Conservation (phyloP, 192 early-diverging fungal genomes). For the Coemansia sp. region DNA sequence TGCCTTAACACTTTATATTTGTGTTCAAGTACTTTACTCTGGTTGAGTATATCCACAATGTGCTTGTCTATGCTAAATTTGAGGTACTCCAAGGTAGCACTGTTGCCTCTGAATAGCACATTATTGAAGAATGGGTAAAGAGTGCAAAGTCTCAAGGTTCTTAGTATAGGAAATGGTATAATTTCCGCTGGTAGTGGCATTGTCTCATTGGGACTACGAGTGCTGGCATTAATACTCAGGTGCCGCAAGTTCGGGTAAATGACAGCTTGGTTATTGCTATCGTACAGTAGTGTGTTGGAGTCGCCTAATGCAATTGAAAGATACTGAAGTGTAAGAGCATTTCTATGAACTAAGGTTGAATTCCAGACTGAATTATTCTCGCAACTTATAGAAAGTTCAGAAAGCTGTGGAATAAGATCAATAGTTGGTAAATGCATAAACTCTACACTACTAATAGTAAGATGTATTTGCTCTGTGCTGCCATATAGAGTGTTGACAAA, state of each 20-base stretch:
- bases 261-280: neutral
- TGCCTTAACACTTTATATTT: neutral
- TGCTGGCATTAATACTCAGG: neutral
- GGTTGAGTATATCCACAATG: neutral
- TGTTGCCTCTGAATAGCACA: conserved; percentile 11
- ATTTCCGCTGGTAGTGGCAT: neutral
- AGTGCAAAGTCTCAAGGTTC: neutral
- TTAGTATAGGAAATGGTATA: conserved; percentile 8
- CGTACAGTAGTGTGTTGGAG: neutral
- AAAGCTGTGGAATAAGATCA: neutral
- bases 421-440: neutral
- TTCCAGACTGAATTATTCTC: neutral
- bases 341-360: neutral
- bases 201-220: neutral
- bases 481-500: neutral
- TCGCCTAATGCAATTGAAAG: neutral
- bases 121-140: conserved; percentile 8
- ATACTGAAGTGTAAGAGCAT: neutral
- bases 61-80: neutral
- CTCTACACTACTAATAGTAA: neutral
- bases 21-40: neutral
- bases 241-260: conserved; percentile 1
- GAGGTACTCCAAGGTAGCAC: conserved; percentile 7
- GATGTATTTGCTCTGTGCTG: neutral
- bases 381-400: neutral